phyloP scores from a whole-genome alignment of 148 eudicot species.

The Chenopodium album region DNA sequence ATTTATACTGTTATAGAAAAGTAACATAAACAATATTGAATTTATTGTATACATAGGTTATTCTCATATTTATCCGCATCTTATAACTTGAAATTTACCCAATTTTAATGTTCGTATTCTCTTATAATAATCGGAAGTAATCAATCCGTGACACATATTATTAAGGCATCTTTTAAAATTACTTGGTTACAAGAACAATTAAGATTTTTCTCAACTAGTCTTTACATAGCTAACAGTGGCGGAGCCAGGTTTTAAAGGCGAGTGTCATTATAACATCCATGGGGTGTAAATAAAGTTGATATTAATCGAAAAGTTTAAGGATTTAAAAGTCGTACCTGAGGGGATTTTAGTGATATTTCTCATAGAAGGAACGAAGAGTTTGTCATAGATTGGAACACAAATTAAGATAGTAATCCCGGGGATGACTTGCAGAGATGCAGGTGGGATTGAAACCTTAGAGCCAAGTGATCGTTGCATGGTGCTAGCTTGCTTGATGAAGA shows the following conservation, averaged over 20 bases:
- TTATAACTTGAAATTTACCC: no score
- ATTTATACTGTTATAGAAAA: no score
- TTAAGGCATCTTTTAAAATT: background rate
- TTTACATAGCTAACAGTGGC: no score
- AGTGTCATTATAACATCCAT: no score
- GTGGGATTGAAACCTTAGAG: conserved; percentile 40
- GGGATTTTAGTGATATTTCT: conserved; percentile 39
- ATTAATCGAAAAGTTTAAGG: background rate
- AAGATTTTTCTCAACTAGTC: no score
- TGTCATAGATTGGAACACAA: conserved; percentile 50
- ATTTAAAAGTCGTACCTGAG: conserved; percentile 1
- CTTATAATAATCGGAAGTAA: no score
- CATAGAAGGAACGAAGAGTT: conserved; percentile 40
- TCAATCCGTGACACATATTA: no score
- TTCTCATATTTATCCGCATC: background rate
- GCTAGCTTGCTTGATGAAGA: conserved; percentile 71
- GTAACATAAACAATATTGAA: no score
- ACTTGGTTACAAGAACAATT: background rate
- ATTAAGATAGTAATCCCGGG: conserved; percentile 48
- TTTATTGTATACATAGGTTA: background rate
- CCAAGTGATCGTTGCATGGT: conserved; percentile 51
- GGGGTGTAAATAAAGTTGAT: no score
- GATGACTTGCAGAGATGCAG: conserved; percentile 57
- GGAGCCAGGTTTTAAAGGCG: no score
- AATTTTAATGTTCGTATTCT: no score